Evolutionary conservation across 2,329 filamentous ascomycete species (phyloP).

Genomic region (Conoideocrella luteorostrata): DNA sequence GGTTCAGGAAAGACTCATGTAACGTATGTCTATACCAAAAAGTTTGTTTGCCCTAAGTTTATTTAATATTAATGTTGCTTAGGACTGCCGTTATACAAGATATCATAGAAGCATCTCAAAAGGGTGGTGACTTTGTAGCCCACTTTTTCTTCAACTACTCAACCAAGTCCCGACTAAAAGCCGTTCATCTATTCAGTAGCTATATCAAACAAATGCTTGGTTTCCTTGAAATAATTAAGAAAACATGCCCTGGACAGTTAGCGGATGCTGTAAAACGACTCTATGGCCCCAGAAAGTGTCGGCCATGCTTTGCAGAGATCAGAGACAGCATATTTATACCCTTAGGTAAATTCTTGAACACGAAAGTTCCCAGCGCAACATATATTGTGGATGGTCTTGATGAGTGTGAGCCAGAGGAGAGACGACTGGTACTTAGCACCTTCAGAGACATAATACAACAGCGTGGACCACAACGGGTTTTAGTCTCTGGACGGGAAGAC

Average conservation of each 20-base stretch:
- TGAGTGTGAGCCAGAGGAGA: not conserved
- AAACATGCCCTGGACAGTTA: not conserved
- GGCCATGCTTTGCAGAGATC: not conserved
- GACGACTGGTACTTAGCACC: not conserved
- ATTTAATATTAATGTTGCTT: not conserved
- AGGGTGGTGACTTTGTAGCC: not conserved
- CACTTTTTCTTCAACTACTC: conserved; percentile 2
- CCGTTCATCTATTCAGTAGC: not conserved
- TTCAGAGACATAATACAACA: not conserved
- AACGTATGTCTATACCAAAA: not conserved
- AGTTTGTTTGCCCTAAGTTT: not conserved
- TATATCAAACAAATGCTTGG: conserved; percentile 2
- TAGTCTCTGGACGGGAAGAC: conserved; percentile 2
- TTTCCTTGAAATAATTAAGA: not conserved
- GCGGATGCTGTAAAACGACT: not conserved
- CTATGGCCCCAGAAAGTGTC: not conserved
- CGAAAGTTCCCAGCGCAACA: not conserved
- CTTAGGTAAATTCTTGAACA: not conserved
- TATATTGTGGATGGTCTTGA: conserved; percentile 1
- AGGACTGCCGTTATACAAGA: not conserved
- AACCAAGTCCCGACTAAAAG: not conserved
- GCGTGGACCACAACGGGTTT: not conserved
- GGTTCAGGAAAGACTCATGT: not conserved
- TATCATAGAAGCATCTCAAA: not conserved
- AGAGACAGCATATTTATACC: not conserved